Evolutionary conservation across 116 monocot species (phyloP), one percentile per base, ranked within the genome.

Genomic region (Papilionanthe hybrid): DNA sequence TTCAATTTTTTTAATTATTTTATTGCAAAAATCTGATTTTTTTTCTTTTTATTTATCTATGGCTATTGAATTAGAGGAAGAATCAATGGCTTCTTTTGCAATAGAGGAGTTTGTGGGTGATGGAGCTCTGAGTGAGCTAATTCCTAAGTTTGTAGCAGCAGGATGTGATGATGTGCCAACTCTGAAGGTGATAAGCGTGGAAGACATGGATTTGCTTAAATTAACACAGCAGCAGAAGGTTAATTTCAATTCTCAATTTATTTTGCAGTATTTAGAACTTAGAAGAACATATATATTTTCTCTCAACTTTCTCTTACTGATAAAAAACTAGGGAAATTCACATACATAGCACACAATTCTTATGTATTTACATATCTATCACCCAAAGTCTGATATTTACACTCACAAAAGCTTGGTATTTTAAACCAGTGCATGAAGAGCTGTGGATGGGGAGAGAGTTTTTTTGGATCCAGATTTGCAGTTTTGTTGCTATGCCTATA

Each of bases 161-260:
- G 81, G 81, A 20, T 85, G 85, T 81, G 81, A 81, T 67, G 85
- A 85, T 75, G 85, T 85, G 11, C 85, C 85, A 9, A 81, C 85
- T 9, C 5, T 85, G 56, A 82, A 82, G 57, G 82, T 82, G 79
- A 77, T 82, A 78, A 63, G 71, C 18, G 32, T 56, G 5, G 82
- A 86, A 19, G 76, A 82, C 17, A 82, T 82, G 82, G 77, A 86
- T 56, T 22, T 30, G 48, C 20, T 86, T 49, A 60, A 71, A 13
- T 18, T 86, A 29, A 86, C 79, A 27, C 76, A 43, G 29, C 44
- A 55, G 22, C 82, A 86, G 48, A 82, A 82, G 82, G 86, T 47
- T 12, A 60, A 12, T 66, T 63, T 79, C 47, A 30, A 13, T 57
- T 75, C 77, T 73, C 43, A 73, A 73, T 44, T 43, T n/a, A 42